Percentiles rank a stretch among this genome's conserved stretches.
Conservation (phyloP, 2,329 filamentous ascomycete genomes). For the Alternaria hordeiaustralica region DNA sequence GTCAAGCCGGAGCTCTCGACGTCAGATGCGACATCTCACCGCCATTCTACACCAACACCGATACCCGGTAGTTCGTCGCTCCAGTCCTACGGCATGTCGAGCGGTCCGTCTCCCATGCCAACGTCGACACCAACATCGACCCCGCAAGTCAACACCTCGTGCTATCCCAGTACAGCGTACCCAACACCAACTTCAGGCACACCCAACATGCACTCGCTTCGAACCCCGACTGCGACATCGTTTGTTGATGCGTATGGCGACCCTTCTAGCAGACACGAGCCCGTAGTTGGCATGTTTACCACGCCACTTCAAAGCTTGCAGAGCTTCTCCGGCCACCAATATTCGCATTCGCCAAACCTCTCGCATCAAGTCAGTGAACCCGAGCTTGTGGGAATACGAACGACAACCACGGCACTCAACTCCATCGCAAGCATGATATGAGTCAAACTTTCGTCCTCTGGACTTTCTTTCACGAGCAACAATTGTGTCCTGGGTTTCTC, state of each 20-base stretch:
- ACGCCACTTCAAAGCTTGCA: conserved; percentile 39
- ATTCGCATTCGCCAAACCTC: conserved; percentile 22
- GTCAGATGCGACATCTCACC: conserved; percentile 28
- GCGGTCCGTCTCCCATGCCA: conserved; percentile 17
- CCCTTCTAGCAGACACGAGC: conserved; percentile 23
- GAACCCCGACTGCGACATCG: conserved; percentile 26
- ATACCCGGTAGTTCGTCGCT: conserved; percentile 30
- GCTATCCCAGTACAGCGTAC: conserved; percentile 32
- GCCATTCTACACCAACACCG: conserved; percentile 42
- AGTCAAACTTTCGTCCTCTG: background rate
- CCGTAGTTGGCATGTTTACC: conserved; percentile 40
- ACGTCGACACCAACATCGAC: conserved; percentile 30
- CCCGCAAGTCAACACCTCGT: conserved; percentile 24
- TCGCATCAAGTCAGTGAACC: conserved; percentile 43
- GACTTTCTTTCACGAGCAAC: background rate
- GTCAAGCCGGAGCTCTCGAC: conserved; percentile 37
- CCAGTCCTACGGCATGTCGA: conserved; percentile 34
- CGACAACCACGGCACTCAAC: conserved; percentile 38
- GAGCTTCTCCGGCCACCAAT: conserved; percentile 28
- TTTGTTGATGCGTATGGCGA: conserved; percentile 20
- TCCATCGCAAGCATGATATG: conserved; percentile 48
- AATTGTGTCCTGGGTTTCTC: background rate
- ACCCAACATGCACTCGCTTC: conserved; percentile 27
- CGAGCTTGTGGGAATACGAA: conserved; percentile 44
- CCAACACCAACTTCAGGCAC: conserved; percentile 35